A percentile compares a stretch with the other conserved stretches of the same genome.
These are phyloP conservation scores for Luvunga scandens DNA, from an alignment of 345 rosid genomes.

Conservation along the genomic window DNA sequence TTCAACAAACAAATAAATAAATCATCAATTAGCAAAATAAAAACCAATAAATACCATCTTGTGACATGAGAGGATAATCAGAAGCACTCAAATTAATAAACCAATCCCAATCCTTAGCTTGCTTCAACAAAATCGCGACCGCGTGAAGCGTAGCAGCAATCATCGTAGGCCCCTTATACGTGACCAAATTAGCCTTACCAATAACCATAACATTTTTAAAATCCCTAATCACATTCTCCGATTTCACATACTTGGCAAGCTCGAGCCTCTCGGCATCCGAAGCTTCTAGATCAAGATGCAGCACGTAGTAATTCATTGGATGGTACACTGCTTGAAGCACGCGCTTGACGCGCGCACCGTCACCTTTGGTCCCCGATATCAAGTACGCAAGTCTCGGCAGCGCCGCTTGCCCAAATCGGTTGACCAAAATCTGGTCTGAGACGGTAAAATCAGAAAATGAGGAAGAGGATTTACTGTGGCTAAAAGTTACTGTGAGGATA, in stretches of 20 bases:
- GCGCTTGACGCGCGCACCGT: slow-evolving; percentile 53
- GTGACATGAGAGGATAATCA: slow-evolving; percentile 87
- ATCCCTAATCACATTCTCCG: slow-evolving; percentile 50
- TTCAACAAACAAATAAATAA: background rate
- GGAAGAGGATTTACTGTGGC: slow-evolving; percentile 28
- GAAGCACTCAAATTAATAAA: slow-evolving; percentile 79
- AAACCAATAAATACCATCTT: slow-evolving; percentile 55
- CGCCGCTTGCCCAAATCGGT: slow-evolving; percentile 21
- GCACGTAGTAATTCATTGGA: slow-evolving; percentile 72
- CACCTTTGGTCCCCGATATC: slow-evolving; percentile 79
- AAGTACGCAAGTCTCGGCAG: slow-evolving; percentile 72
- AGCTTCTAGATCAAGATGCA: slow-evolving; percentile 89
- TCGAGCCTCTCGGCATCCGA: slow-evolving; percentile 72
- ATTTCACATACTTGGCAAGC: slow-evolving; percentile 67
- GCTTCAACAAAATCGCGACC: slow-evolving; percentile 65
- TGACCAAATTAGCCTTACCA: slow-evolving; percentile 77
- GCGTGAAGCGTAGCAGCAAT: slow-evolving; percentile 78
- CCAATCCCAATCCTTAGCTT: slow-evolving; percentile 89
- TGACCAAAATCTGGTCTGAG: slow-evolving; percentile 15
- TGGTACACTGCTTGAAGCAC: slow-evolving; percentile 70
- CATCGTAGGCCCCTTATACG: slow-evolving; percentile 80
- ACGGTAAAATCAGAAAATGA: slow-evolving; percentile 6
- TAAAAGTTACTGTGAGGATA: slow-evolving; percentile 34
- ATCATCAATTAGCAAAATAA: background rate
- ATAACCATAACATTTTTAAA: slow-evolving; percentile 80